Evolutionary conservation across 108 stramenopile genomes (phyloP).

Genomic region (Cyclostephanos tholiformis): DNA sequence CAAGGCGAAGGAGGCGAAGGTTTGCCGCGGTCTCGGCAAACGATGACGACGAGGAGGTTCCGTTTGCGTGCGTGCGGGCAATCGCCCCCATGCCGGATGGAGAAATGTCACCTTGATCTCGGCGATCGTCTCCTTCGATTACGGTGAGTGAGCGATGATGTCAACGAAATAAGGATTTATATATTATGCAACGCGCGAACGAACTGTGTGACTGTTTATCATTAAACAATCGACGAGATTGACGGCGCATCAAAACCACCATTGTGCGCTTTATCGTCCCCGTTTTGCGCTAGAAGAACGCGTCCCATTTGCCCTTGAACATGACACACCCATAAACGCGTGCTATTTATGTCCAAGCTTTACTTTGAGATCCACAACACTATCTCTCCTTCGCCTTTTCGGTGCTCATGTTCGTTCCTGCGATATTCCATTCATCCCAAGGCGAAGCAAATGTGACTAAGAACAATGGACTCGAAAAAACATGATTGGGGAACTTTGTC

Average conservation of each 20-base stretch:
- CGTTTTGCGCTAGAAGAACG: conserved; percentile 58
- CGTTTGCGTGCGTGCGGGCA: too few species aligned
- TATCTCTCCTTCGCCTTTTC: not conserved
- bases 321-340: conserved; percentile 18
- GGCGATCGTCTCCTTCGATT: not conserved
- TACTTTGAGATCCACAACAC: conserved; percentile 53
- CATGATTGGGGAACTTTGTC: not conserved
- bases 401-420: not conserved
- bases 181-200: not conserved
- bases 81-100: too few species aligned
- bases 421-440: not conserved
- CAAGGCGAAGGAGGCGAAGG: conserved; percentile 40
- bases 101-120: too few species aligned
- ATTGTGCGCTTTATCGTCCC: not conserved
- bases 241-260: not conserved
- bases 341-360: conserved; percentile 51
- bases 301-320: conserved; percentile 62
- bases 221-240: not conserved
- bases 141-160: not conserved
- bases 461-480: not conserved
- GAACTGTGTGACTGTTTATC: not conserved
- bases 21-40: too few species aligned
- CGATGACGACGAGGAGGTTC: not conserved
- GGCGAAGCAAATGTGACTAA: not conserved
- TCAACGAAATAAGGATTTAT: not conserved